Conservation (phyloP, 169 alveolate genomes). For the Besnoitia besnoiti region DNA sequence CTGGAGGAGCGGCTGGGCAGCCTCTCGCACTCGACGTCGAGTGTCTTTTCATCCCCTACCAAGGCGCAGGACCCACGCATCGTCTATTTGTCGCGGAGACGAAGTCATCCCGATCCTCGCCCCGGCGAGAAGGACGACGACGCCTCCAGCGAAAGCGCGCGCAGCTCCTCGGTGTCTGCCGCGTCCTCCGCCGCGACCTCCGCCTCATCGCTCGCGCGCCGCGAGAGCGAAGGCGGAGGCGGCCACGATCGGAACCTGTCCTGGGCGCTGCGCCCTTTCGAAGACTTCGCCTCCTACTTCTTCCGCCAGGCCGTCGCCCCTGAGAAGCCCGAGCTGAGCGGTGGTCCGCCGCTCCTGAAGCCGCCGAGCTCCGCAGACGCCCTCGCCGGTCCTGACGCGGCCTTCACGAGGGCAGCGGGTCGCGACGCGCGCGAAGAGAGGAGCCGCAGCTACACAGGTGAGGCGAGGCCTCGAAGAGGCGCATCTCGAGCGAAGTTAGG, state of each 20-base stretch:
- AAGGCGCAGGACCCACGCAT: no score
- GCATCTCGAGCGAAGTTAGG: no score
- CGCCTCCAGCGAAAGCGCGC: no score
- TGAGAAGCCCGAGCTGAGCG: neutral
- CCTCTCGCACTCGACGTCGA: neutral
- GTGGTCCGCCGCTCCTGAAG: neutral
- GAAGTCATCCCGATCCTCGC: no score
- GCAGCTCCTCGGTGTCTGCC: neutral
- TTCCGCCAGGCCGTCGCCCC: neutral
- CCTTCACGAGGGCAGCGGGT: neutral
- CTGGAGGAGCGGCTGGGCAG: neutral
- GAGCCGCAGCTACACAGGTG: no score
- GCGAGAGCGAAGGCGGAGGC: neutral
- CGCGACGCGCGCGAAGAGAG: neutral
- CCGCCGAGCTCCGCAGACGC: neutral
- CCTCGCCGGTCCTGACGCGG: no score
- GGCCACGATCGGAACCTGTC: neutral
- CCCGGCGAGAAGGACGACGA: no score
- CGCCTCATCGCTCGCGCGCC: neutral
- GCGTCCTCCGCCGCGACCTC: neutral
- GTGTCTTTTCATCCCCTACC: neutral
- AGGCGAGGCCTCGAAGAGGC: no score
- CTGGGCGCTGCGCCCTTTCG: neutral
- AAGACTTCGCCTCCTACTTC: neutral
- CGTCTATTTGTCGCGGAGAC: no score